Evolutionary conservation across 345 rosid species (phyloP).

Genomic region (Acer saccharum): DNA sequence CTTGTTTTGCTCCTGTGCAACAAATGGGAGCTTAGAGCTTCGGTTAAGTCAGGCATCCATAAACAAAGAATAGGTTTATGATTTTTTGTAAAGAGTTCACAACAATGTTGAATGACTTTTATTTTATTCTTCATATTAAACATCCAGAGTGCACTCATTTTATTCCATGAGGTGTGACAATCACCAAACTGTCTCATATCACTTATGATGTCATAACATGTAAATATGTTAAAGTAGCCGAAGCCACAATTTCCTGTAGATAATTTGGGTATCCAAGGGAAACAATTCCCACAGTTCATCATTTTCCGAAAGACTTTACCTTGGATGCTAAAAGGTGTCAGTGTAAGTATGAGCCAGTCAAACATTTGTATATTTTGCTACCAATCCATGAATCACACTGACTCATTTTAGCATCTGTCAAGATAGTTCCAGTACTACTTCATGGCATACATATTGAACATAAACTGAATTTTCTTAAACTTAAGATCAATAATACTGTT

Average conservation of each 20-base stretch:
- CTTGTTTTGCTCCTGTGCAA: slow-evolving; percentile 83
- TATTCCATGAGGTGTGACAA: neutral
- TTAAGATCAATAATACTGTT: neutral
- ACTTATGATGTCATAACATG: neutral
- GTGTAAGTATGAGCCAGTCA: neutral
- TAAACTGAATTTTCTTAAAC: neutral
- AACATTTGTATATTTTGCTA: too few relatives aligned
- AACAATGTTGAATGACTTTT: neutral
- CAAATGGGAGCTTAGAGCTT: slow-evolving; percentile 13
- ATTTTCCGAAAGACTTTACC: neutral
- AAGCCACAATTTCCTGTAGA: neutral
- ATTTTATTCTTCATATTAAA: slow-evolving; percentile 13
- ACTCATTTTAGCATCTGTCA: neutral
- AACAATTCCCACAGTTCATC: neutral
- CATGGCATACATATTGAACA: neutral
- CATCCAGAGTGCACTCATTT: neutral
- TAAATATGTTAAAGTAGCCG: neutral
- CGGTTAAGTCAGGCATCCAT: neutral
- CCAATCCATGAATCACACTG: too few relatives aligned
- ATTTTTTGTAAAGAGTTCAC: neutral
- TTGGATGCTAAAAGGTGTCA: neutral
- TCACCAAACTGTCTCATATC: neutral
- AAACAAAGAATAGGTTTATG: slow-evolving; percentile 4
- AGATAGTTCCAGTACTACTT: neutral
- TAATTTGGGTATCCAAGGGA: neutral